These are phyloP conservation scores for Aspergillus niger DNA, from an alignment of 2,329 filamentous ascomycete species.

Conservation along the genomic window DNA sequence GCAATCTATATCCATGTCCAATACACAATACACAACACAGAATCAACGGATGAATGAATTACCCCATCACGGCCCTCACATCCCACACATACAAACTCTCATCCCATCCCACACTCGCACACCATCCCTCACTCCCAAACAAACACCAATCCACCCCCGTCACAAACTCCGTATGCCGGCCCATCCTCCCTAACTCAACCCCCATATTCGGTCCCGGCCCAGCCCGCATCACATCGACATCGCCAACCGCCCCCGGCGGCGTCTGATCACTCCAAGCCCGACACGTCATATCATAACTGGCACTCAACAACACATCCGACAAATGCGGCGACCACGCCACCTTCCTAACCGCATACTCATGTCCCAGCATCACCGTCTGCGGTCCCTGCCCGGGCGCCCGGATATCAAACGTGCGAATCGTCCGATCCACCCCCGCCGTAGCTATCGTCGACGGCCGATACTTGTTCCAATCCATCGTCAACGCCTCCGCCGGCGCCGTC, in stretches of 20 bases:
- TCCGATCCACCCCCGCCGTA: constrained; percentile 82
- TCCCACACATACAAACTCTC: constrained; percentile 92
- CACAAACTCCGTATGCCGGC: constrained; percentile 89
- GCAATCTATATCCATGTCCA: constrained; percentile 27
- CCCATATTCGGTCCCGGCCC: constrained; percentile 53
- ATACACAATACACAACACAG: constrained; percentile 12
- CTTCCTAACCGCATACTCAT: constrained; percentile 86
- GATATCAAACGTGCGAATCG: constrained; percentile 88
- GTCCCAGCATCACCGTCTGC: constrained; percentile 72
- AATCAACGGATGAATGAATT: constrained; percentile 5
- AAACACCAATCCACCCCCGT: constrained; percentile 98
- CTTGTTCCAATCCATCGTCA: constrained; percentile 99
- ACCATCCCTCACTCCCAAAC: constrained; percentile 94
- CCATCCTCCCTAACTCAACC: constrained; percentile 81
- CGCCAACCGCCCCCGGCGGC: constrained; percentile 34
- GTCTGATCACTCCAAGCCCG: constrained; percentile 88
- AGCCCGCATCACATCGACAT: constrained; percentile 43
- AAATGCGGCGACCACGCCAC: constrained; percentile 92
- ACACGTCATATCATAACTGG: constrained; percentile 97
- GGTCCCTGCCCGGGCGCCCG: constrained; percentile 73
- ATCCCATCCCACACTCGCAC: constrained; percentile 92
- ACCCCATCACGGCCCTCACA: constrained; percentile 65
- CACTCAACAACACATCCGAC: constrained; percentile 81
- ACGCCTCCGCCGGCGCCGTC: constrained; percentile 71
- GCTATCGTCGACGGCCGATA: constrained; percentile 84